Percentiles rank a stretch among this genome's conserved stretches.
phyloP scores from a whole-genome alignment of 2,329 filamentous ascomycete genomes.

The Pestalotiopsis sp. region DNA sequence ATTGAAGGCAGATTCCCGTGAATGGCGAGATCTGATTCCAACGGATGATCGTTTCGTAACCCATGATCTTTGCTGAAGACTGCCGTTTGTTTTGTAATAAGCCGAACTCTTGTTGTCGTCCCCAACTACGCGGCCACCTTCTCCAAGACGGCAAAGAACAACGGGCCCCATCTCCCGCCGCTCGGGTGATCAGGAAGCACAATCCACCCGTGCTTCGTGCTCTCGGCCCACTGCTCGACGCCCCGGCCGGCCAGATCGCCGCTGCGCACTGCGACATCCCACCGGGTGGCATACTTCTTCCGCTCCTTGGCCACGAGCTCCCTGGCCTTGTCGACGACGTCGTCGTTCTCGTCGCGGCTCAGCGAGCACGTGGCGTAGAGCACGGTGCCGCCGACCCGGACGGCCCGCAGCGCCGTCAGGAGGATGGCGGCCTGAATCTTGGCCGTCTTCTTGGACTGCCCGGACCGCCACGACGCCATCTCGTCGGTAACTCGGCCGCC shows the following conservation, averaged over 20 bases:
- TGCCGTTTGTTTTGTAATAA: background rate
- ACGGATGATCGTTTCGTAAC: background rate
- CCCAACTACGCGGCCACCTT: conserved; percentile 30
- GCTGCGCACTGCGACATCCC: conserved; percentile 32
- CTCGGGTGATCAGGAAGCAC: conserved; percentile 40
- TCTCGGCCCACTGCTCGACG: conserved; percentile 29
- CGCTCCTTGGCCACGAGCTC: conserved; percentile 37
- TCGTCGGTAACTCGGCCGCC: conserved; percentile 35
- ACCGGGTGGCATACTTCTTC: conserved; percentile 34
- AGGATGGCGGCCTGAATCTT: conserved; percentile 37
- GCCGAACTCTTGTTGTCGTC: background rate
- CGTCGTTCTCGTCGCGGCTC: conserved; percentile 42
- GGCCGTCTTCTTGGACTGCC: conserved; percentile 37
- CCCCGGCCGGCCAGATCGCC: conserved; percentile 22
- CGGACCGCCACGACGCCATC: conserved; percentile 39
- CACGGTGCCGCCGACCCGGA: conserved; percentile 36
- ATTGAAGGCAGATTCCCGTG: no score
- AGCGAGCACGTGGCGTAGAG: conserved; percentile 45
- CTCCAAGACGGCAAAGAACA: conserved; percentile 41
- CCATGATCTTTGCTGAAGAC: background rate
- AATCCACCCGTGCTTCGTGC: conserved; percentile 40
- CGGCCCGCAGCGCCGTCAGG: conserved; percentile 37
- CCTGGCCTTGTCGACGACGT: conserved; percentile 38
- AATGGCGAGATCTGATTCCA: no score
- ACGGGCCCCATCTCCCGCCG: conserved; percentile 39